phyloP scores from a whole-genome alignment of 2,329 filamentous ascomycete species.

The Cercospora sojina region DNA sequence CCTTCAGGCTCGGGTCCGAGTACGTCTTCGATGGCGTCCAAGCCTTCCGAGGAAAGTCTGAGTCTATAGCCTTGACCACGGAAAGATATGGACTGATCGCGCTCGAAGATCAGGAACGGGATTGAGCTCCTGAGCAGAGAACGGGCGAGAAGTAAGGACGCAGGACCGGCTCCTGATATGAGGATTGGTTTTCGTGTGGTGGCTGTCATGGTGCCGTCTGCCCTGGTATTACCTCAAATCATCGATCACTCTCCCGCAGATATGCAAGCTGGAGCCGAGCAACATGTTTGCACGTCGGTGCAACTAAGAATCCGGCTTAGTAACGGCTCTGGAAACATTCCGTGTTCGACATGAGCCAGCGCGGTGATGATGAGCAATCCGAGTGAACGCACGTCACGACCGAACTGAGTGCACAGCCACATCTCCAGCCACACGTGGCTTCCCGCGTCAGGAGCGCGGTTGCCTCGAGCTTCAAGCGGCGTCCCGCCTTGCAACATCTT shows the following conservation, averaged over 20 bases:
- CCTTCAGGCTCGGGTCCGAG: constrained; percentile 26
- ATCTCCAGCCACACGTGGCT: background rate
- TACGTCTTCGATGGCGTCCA: constrained; percentile 61
- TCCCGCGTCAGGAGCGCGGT: background rate
- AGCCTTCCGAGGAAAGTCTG: constrained; percentile 56
- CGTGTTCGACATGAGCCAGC: background rate
- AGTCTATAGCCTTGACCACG: constrained; percentile 64
- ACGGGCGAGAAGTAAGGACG: constrained; percentile 42
- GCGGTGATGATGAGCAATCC: background rate
- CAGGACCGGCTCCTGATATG: constrained; percentile 45
- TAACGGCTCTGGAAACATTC: background rate
- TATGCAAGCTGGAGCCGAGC: background rate
- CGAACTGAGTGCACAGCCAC: background rate
- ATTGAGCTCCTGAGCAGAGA: constrained; percentile 39
- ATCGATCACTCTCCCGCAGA: background rate
- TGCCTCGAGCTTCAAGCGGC: background rate
- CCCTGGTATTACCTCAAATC: background rate
- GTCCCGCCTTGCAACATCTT: background rate
- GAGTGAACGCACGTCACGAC: background rate
- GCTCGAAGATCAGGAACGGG: constrained; percentile 45
- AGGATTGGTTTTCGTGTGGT: constrained; percentile 41
- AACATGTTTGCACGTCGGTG: background rate
- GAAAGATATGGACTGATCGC: constrained; percentile 52
- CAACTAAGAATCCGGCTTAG: background rate
- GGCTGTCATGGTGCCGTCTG: constrained; percentile 10